Conservation (phyloP, 768 basidiomycete genomes). For the Trametes maxima region DNA sequence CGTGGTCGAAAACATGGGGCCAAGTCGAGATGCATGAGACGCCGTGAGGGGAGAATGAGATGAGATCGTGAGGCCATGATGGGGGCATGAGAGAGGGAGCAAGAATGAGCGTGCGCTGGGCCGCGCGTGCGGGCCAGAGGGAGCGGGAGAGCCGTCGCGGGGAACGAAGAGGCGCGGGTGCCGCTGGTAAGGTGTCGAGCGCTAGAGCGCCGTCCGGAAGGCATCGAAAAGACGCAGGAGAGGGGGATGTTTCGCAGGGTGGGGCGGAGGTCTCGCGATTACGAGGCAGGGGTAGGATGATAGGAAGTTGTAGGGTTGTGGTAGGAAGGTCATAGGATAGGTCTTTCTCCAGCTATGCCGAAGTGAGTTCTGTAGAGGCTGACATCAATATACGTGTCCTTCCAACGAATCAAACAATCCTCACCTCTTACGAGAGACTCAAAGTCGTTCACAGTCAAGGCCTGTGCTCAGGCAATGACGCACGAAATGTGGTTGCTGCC, state of each 20-base stretch:
- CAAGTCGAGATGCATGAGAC: background rate
- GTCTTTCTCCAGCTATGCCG: constrained; percentile 11
- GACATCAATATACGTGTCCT: background rate
- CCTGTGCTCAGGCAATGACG: constrained; percentile 17
- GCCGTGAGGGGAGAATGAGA: background rate
- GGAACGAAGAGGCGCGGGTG: constrained; percentile 9
- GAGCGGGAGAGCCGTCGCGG: constrained; percentile 10
- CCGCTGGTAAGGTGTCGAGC: background rate
- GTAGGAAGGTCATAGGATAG: constrained; percentile 15
- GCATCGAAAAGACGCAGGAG: background rate
- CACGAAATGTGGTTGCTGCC: constrained; percentile 9
- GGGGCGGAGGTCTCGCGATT: constrained; percentile 15
- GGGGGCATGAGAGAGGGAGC: background rate
- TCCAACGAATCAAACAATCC: background rate
- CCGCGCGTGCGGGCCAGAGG: background rate
- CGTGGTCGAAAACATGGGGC: background rate
- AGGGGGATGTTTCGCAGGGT: background rate
- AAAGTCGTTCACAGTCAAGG: background rate
- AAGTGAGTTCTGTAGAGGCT: background rate
- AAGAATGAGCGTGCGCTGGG: constrained; percentile 16
- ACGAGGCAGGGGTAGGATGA: constrained; percentile 10
- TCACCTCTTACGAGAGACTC: constrained; percentile 6
- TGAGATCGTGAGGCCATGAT: background rate
- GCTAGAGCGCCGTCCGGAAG: background rate
- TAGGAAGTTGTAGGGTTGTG: constrained; percentile 4